These are phyloP conservation scores for Eimeria praecox DNA, from an alignment of 169 alveolate genomes.

Conservation along the genomic window DNA sequence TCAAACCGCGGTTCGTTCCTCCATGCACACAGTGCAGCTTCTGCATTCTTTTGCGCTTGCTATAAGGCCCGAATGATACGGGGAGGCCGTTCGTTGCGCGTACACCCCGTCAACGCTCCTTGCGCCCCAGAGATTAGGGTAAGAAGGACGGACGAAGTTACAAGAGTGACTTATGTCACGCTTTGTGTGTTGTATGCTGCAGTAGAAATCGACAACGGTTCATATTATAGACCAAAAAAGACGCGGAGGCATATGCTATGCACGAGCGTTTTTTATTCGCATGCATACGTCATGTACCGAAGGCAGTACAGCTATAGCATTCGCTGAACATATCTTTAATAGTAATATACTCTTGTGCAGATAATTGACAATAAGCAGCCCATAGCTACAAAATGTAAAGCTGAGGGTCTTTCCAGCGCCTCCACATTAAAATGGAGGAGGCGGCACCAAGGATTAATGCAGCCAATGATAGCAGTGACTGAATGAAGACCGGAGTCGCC, in stretches of 20 bases:
- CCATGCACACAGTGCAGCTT: neutral
- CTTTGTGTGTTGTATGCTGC: neutral
- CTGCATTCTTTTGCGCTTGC: neutral
- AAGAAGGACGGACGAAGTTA: neutral
- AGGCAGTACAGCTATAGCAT: neutral
- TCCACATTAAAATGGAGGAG: neutral
- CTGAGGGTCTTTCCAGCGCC: slow-evolving; percentile 5
- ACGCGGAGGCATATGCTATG: neutral
- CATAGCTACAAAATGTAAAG: neutral
- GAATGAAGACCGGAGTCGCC: neutral
- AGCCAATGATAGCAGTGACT: neutral
- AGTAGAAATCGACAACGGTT: neutral
- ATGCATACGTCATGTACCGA: neutral
- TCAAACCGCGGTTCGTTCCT: neutral
- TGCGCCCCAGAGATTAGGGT: neutral
- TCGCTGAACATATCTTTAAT: neutral
- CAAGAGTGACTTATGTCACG: neutral
- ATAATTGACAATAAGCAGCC: neutral
- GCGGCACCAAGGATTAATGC: neutral
- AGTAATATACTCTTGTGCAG: neutral
- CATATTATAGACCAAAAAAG: too few relatives aligned
- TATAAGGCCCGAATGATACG: neutral
- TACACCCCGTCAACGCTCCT: neutral
- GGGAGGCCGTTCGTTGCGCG: too few relatives aligned
- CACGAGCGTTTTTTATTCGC: neutral